phyloP scores from a whole-genome alignment of 2,329 filamentous ascomycete genomes.

The Botrytis fabae region DNA sequence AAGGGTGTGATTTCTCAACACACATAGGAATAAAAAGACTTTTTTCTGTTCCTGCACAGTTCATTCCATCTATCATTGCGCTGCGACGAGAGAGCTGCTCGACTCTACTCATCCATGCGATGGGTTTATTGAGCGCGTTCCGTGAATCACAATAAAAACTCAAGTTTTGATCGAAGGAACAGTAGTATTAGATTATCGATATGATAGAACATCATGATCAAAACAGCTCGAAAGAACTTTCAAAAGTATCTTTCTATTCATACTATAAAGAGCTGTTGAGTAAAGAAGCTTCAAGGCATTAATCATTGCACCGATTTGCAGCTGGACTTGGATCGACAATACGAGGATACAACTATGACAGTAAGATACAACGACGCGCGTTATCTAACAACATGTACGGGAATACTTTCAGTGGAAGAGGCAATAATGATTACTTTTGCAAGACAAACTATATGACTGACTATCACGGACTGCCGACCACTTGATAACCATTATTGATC shows the following conservation, averaged over 20 bases:
- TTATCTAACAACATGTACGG: neutral
- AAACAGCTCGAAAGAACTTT: too few species aligned
- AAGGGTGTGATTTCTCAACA: neutral
- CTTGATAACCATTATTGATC: neutral
- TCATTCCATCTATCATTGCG: neutral
- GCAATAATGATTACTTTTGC: neutral
- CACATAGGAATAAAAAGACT: neutral
- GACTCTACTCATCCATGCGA: neutral
- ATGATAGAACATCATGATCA: too few species aligned
- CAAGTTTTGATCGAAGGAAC: too few species aligned
- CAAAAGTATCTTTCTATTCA: neutral
- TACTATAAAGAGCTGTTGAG: neutral
- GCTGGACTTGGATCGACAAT: neutral
- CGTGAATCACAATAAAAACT: neutral
- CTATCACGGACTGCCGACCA: neutral
- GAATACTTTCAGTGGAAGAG: neutral
- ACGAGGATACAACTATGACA: neutral
- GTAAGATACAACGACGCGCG: neutral
- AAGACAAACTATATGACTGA: neutral
- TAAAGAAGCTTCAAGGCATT: neutral
- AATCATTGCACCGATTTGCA: neutral
- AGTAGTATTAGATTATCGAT: too few species aligned
- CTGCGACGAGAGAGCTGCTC: neutral
- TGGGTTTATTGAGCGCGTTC: fast-evolving
- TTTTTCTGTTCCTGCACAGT: neutral